Conservation (phyloP, 2,329 filamentous ascomycete species). For the Hypomyces rosellus region DNA sequence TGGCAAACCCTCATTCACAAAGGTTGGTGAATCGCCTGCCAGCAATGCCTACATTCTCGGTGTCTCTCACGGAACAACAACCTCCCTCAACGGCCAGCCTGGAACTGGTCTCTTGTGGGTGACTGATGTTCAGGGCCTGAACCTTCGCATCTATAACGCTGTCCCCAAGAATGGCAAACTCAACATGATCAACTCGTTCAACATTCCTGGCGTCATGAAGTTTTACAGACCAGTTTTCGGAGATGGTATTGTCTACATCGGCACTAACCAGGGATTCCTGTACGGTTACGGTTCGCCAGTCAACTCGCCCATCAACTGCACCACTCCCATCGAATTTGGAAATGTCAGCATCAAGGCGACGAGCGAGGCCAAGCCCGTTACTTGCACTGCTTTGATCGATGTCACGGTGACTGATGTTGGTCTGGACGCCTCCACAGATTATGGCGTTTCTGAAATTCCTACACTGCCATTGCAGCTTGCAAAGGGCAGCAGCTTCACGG, state of each 20-base stretch:
- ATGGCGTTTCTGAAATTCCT: constrained; percentile 31
- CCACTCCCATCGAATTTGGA: constrained; percentile 42
- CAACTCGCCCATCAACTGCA: constrained; percentile 48
- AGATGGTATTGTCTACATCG: constrained; percentile 49
- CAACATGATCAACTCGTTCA: constrained; percentile 44
- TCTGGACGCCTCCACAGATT: constrained; percentile 27
- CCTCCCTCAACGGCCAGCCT: constrained; percentile 44
- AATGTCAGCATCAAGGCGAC: constrained; percentile 33
- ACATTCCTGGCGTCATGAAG: constrained; percentile 46
- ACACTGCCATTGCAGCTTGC: constrained; percentile 24
- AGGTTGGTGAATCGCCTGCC: constrained; percentile 43
- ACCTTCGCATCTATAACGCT: constrained; percentile 47
- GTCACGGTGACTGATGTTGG: constrained; percentile 35
- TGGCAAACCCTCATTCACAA: constrained; percentile 47
- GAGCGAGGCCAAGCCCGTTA: constrained; percentile 27
- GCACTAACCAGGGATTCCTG: constrained; percentile 42
- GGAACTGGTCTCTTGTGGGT: constrained; percentile 53
- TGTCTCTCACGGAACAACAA: constrained; percentile 50
- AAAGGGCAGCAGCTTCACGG: constrained; percentile 33
- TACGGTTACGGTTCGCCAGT: constrained; percentile 52
- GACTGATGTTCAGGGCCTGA: constrained; percentile 47
- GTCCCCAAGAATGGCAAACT: constrained; percentile 41
- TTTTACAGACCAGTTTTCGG: constrained; percentile 54
- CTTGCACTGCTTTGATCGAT: constrained; percentile 41
- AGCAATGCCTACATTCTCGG: constrained; percentile 48